These are phyloP conservation scores for Rutstroemia sydowiana DNA, from an alignment of 2,329 filamentous ascomycete genomes.

Conservation along the genomic window DNA sequence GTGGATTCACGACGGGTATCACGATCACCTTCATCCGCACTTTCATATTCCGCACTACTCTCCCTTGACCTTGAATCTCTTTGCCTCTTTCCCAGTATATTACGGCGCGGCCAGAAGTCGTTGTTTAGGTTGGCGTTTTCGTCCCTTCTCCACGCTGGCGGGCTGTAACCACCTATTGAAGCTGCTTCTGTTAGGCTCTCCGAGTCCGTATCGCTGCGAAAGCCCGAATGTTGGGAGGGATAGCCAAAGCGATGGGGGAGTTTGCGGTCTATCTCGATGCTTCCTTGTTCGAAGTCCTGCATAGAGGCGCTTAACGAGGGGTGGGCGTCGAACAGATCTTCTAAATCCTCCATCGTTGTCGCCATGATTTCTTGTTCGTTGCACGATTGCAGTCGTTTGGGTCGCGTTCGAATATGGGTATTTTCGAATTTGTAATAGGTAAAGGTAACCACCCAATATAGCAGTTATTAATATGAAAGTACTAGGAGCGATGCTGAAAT, in stretches of 20 bases:
- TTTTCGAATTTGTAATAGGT: slow-evolving; percentile 25
- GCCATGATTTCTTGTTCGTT: slow-evolving; percentile 12
- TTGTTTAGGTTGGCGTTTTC: slow-evolving; percentile 37
- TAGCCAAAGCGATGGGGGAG: slow-evolving; percentile 39
- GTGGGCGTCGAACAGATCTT: slow-evolving; percentile 48
- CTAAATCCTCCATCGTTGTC: slow-evolving; percentile 38
- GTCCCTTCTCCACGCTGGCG: slow-evolving; percentile 52
- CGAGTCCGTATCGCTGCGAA: slow-evolving; percentile 43
- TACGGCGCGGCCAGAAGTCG: slow-evolving; percentile 44
- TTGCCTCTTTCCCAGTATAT: slow-evolving; percentile 42
- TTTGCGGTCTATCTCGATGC: slow-evolving; percentile 28
- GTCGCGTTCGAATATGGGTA: slow-evolving; percentile 14
- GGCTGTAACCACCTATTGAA: slow-evolving; percentile 51
- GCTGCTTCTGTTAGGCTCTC: slow-evolving; percentile 36
- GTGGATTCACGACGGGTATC: slow-evolving; percentile 32
- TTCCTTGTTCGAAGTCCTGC: slow-evolving; percentile 53
- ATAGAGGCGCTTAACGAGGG: slow-evolving; percentile 52
- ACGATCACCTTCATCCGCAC: slow-evolving; percentile 41
- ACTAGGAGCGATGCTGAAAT: slow-evolving; percentile 27
- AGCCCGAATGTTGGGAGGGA: slow-evolving; percentile 56
- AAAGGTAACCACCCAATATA: slow-evolving; percentile 26
- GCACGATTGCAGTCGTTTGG: background rate
- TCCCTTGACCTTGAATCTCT: slow-evolving; percentile 46
- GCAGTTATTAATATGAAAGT: slow-evolving; percentile 23
- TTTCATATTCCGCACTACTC: slow-evolving; percentile 52